These are phyloP conservation scores for Metschnikowia amazonensis DNA, from an alignment of 805 yeast genomes.

Conservation along the genomic window DNA sequence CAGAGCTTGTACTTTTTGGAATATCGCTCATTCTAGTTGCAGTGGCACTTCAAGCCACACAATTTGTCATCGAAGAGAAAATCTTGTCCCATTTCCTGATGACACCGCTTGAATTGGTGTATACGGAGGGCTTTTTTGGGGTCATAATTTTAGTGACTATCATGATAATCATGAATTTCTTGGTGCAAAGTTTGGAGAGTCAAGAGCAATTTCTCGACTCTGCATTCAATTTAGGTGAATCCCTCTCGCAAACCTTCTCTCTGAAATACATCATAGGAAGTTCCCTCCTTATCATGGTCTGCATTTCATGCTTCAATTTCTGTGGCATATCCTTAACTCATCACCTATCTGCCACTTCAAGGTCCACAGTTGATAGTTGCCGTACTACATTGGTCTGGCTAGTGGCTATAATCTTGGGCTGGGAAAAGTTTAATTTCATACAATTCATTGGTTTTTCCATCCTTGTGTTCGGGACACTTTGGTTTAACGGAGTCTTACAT, in stretches of 20 bases:
- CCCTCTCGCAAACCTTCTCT: conserved; percentile 47
- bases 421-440: conserved; percentile 65
- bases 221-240: conserved; percentile 52
- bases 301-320: conserved; percentile 68
- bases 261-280: conserved; percentile 44
- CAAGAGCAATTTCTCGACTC: conserved; percentile 41
- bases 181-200: conserved; percentile 32
- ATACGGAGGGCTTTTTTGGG: conserved; percentile 73
- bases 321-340: conserved; percentile 70
- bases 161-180: conserved; percentile 43
- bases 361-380: conserved; percentile 76
- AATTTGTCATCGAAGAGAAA: conserved; percentile 75
- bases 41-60: conserved; percentile 67
- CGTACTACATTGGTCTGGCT: conserved; percentile 75
- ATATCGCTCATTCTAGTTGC: conserved; percentile 56
- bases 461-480: conserved; percentile 67
- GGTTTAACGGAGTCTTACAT: conserved; percentile 66
- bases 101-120: conserved; percentile 63
- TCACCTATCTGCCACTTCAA: conserved; percentile 65
- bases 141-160: conserved; percentile 39
- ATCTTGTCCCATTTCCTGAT: conserved; percentile 51
- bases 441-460: conserved; percentile 63
- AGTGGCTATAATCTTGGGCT: conserved; percentile 63
- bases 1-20: conserved; percentile 46
- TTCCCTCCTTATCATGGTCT: conserved; percentile 63